These are phyloP conservation scores for Macrolepiota albuminosa DNA, from an alignment of 768 basidiomycete species.

Conservation along the genomic window DNA sequence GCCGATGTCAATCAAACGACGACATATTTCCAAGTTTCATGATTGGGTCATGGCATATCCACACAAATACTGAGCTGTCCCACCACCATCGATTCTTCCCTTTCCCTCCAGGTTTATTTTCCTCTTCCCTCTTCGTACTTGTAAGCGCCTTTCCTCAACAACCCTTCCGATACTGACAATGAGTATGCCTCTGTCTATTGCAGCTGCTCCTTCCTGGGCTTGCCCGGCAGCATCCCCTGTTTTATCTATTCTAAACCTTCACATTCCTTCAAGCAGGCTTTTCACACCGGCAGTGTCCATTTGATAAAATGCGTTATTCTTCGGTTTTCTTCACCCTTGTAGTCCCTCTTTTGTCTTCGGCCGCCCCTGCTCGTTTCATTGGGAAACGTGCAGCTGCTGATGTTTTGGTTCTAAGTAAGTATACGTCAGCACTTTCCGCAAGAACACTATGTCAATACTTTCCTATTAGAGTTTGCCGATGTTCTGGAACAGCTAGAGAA, in stretches of 20 bases:
- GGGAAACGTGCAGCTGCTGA: conserved; percentile 41
- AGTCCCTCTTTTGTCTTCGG: conserved; percentile 41
- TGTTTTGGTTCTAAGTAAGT: conserved; percentile 59
- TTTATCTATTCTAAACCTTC: conserved; percentile 30
- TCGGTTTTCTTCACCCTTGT: conserved; percentile 37
- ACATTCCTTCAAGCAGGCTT: conserved; percentile 41
- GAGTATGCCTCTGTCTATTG: conserved; percentile 2
- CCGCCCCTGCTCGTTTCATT: conserved; percentile 42
- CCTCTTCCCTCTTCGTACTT: conserved; percentile 30
- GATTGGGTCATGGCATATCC: conserved; percentile 7
- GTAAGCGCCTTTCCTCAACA: conserved; percentile 23
- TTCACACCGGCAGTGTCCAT: conserved; percentile 26
- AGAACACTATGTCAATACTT: no score
- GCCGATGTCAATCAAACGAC: conserved; percentile 26
- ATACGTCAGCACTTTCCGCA: background rate
- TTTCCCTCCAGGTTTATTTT: conserved; percentile 22
- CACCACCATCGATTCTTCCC: conserved; percentile 14
- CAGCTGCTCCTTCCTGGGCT: conserved; percentile 51
- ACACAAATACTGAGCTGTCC: conserved; percentile 29
- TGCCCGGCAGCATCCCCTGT: conserved; percentile 69
- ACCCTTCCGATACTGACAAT: conserved; percentile 1
- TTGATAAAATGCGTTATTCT: conserved; percentile 44
- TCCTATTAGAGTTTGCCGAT: conserved; percentile 62
- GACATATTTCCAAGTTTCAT: conserved; percentile 16
- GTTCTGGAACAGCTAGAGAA: conserved; percentile 73